A percentile compares a stretch with the other conserved stretches of the same genome.
Evolutionary conservation across 2,329 filamentous ascomycete genomes (phyloP).

Genomic region (Monilinia fructigena): DNA sequence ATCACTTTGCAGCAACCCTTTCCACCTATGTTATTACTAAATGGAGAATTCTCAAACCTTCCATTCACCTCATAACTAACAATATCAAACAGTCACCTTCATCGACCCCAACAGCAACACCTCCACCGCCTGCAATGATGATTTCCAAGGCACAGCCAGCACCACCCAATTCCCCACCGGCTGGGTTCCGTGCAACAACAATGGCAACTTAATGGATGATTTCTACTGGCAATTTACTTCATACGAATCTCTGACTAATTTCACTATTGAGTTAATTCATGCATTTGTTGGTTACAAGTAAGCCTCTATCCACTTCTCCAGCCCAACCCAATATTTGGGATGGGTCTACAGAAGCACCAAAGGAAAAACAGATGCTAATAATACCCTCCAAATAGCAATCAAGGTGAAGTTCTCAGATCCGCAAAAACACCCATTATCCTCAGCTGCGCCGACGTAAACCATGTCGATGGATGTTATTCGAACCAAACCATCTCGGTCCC

Average conservation of each 20-base stretch:
- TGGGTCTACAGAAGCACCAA: background rate
- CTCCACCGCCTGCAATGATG: conserved; percentile 31
- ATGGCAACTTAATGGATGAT: conserved; percentile 22
- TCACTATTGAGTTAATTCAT: conserved; percentile 33
- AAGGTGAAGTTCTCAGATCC: conserved; percentile 6
- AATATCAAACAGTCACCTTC: conserved; percentile 32
- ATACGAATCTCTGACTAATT: conserved; percentile 26
- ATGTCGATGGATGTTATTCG: conserved; percentile 21
- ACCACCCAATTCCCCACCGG: conserved; percentile 27
- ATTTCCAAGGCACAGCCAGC: conserved; percentile 29
- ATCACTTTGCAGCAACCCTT: conserved; percentile 25
- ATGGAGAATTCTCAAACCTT: conserved; percentile 22
- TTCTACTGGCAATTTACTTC: conserved; percentile 33
- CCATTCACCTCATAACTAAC: background rate
- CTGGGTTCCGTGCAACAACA: conserved; percentile 25
- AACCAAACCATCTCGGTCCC: conserved; percentile 16
- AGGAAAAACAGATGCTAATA: background rate
- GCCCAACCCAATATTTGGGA: background rate
- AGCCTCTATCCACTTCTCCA: conserved; percentile 4
- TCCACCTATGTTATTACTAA: conserved; percentile 25
- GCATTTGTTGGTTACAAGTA: conserved; percentile 32
- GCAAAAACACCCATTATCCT: conserved; percentile 2
- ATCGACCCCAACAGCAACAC: conserved; percentile 37
- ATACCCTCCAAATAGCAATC: background rate
- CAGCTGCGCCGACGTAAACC: conserved; percentile 20